phyloP scores from a whole-genome alignment of 2,329 filamentous ascomycete species.

The Aspergillus floridensis region DNA sequence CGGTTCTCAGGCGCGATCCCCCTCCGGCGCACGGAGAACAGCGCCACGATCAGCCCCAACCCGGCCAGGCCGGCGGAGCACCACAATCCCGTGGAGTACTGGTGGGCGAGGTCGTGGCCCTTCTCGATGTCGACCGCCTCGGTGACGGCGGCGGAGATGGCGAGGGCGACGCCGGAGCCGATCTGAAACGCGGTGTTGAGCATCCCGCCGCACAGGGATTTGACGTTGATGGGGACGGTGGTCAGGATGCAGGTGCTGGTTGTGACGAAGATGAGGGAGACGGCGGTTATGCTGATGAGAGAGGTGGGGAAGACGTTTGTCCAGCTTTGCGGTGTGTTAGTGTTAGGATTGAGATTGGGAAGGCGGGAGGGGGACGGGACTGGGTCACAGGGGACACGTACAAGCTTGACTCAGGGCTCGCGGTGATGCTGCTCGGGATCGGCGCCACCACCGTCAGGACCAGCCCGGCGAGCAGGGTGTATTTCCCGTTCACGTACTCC shows the following conservation, averaged over 20 bases:
- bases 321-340: slow-evolving; percentile 28
- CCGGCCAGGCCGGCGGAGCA: slow-evolving; percentile 43
- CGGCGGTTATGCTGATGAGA: slow-evolving; percentile 40
- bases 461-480: slow-evolving; percentile 36
- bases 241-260: slow-evolving; percentile 43
- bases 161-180: slow-evolving; percentile 41
- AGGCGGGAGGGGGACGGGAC: too few species aligned
- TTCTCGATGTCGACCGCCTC: slow-evolving; percentile 40
- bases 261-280: slow-evolving; percentile 44
- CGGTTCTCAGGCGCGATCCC: slow-evolving; percentile 12
- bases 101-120: slow-evolving; percentile 30
- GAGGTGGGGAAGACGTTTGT: slow-evolving; percentile 41
- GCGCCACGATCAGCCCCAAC: slow-evolving; percentile 29
- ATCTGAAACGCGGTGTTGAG: slow-evolving; percentile 47
- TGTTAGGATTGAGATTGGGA: not conserved
- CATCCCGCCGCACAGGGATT: slow-evolving; percentile 43
- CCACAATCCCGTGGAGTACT: slow-evolving; percentile 44
- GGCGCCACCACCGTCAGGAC: slow-evolving; percentile 38
- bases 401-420: slow-evolving; percentile 23
- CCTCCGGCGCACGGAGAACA: slow-evolving; percentile 6
- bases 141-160: slow-evolving; percentile 40
- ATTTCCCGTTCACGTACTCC: slow-evolving; percentile 40
- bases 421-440: slow-evolving; percentile 32
- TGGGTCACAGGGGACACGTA: slow-evolving; percentile 11
- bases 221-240: slow-evolving; percentile 42